A percentile compares a stretch with the other conserved stretches of the same genome.
phyloP scores from a whole-genome alignment of 306 rosid species.

The Rosa rugosa region DNA sequence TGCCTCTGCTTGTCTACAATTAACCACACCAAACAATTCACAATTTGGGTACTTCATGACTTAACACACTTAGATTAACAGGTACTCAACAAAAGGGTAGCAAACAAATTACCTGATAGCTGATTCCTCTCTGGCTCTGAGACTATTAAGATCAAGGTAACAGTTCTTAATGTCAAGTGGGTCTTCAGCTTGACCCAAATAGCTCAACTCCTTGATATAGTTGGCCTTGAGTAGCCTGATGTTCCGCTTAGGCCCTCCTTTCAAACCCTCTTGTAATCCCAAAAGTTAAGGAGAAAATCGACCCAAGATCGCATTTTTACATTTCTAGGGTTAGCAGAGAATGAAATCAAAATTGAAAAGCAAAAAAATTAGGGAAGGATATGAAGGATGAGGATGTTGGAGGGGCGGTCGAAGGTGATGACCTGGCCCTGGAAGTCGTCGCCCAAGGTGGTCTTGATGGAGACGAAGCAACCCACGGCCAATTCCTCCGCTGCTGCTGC shows the following conservation, averaged over 20 bases:
- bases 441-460: conserved; percentile 79
- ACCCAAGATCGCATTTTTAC: conserved; percentile 1
- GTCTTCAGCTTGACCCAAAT: conserved; percentile 65
- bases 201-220: conserved; percentile 70
- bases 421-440: conserved; percentile 87
- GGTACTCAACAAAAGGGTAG: background rate
- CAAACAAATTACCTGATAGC: conserved; percentile 58
- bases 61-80: background rate
- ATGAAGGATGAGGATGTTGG: conserved; percentile 87
- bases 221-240: conserved; percentile 70
- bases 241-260: conserved; percentile 62
- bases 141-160: conserved; percentile 61
- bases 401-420: conserved; percentile 75
- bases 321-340: conserved; percentile 24
- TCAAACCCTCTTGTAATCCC: conserved; percentile 55
- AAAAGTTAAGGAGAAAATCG: conserved; percentile 17
- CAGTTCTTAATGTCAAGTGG: conserved; percentile 69
- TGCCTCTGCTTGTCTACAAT: conserved; percentile 75
- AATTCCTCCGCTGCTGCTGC: conserved; percentile 77
- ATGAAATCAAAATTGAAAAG: background rate
- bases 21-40: background rate
- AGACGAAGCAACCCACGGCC: conserved; percentile 69
- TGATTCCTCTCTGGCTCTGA: conserved; percentile 65
- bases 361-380: conserved; percentile 28
- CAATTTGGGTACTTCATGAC: background rate